A percentile compares a stretch with the other conserved stretches of the same genome.
phyloP scores from a whole-genome alignment of 2,329 filamentous ascomycete genomes.

The Ramularia endophylla region DNA sequence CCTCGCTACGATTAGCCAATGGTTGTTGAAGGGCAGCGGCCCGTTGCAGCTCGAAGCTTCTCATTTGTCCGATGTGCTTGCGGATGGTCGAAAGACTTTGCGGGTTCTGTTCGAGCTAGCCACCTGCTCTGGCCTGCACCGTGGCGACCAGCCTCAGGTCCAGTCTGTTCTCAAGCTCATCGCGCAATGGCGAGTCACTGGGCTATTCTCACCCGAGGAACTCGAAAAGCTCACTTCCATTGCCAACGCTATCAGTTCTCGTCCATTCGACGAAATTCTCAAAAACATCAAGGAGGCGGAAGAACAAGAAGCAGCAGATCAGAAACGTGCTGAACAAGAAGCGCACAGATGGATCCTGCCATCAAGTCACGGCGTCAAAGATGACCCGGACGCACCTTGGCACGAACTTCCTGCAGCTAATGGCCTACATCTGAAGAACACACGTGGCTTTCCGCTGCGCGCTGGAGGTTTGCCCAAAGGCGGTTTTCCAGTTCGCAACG shows the following conservation, averaged over 20 bases:
- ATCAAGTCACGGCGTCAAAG: conserved; percentile 20
- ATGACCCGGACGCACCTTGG: conserved; percentile 25
- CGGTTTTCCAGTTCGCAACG: conserved; percentile 21
- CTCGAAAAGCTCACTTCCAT: conserved; percentile 1
- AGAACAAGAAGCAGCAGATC: conserved; percentile 4
- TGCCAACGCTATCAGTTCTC: background rate
- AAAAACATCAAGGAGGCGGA: background rate
- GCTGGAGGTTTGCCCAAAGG: conserved; percentile 22
- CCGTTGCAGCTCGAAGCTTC: background rate
- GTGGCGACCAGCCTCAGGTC: conserved; percentile 2
- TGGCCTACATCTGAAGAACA: conserved; percentile 25
- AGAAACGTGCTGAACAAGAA: conserved; percentile 6
- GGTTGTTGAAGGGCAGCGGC: background rate
- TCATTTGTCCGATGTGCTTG: background rate
- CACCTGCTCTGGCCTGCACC: conserved; percentile 3
- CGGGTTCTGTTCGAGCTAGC: conserved; percentile 3
- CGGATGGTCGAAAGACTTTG: background rate
- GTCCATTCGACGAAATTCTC: no score
- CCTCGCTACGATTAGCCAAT: conserved; percentile 6
- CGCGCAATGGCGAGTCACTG: conserved; percentile 1
- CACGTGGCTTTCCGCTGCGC: conserved; percentile 24
- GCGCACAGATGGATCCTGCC: conserved; percentile 18
- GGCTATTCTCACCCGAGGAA: background rate
- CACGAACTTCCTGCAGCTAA: conserved; percentile 30
- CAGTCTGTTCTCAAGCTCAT: conserved; percentile 1